phyloP scores from a whole-genome alignment of 31 red algal species.

The Odonthalia washingtoniensis region DNA sequence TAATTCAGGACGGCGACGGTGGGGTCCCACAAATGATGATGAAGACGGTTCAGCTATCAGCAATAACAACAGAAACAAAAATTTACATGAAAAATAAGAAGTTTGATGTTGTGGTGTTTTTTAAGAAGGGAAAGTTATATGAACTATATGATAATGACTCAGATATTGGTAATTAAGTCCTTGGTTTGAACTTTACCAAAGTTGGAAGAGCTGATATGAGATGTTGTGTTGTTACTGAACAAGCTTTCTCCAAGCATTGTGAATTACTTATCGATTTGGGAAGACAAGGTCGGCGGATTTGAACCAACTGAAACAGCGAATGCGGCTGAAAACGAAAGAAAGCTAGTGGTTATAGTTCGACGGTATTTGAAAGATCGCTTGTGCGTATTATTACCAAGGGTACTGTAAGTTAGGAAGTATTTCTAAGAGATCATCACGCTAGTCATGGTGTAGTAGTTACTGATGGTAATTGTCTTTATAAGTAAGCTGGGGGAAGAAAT shows the following conservation, averaged over 20 bases:
- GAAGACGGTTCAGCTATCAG: background rate
- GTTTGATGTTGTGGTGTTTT: conserved; percentile 89
- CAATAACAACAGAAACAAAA: background rate
- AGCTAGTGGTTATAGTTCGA: background rate
- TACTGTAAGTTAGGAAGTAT: conserved; percentile 77
- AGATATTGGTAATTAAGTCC: conserved; percentile 82
- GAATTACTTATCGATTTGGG: conserved; percentile 84
- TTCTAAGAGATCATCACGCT: conserved; percentile 73
- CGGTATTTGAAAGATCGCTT: conserved; percentile 82
- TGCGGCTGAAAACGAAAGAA: conserved; percentile 75
- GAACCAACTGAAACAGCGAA: conserved; percentile 94
- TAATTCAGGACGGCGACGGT: no score
- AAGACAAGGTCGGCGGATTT: conserved; percentile 89
- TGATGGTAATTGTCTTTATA: conserved; percentile 45
- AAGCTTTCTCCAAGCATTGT: conserved; percentile 78
- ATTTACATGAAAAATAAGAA: conserved; percentile 71
- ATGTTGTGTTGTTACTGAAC: conserved; percentile 93
- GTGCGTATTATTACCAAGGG: conserved; percentile 90
- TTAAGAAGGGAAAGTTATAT: conserved; percentile 99
- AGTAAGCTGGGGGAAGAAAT: background rate
- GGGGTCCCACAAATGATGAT: background rate
- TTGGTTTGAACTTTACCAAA: conserved; percentile 94
- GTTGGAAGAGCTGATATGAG: conserved; percentile 95
- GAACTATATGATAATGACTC: conserved; percentile 96
- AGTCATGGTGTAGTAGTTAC: conserved; percentile 76